phyloP scores from a whole-genome alignment of 495 filamentous ascomycete species.

The Cercophora scortea region DNA sequence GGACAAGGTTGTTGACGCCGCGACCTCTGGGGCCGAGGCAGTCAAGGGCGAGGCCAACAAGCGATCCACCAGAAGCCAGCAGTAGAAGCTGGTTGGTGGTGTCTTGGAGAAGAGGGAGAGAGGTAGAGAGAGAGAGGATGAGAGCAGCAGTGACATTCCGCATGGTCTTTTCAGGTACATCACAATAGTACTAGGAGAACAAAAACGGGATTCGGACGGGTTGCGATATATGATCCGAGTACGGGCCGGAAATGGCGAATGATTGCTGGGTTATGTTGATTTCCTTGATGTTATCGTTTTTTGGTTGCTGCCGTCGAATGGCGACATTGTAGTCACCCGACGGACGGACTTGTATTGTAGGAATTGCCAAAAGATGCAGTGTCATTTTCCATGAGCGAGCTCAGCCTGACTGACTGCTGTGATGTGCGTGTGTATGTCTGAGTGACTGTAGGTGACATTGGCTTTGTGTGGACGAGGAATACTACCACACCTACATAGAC shows the following conservation, averaged over 20 bases:
- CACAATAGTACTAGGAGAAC: conserved; percentile 8
- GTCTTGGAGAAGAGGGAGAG: not conserved
- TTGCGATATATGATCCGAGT: conserved; percentile 1
- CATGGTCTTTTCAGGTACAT: not conserved
- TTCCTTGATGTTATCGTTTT: conserved; percentile 1
- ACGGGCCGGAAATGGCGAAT: conserved; percentile 1
- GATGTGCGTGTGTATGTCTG: too few species aligned
- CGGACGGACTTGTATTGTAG: too few species aligned
- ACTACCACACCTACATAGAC: too few species aligned
- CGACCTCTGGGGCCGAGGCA: conserved; percentile 56
- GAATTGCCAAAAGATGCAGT: too few species aligned
- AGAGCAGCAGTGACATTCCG: conserved; percentile 1
- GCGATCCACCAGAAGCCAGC: conserved; percentile 41
- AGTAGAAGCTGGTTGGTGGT: conserved; percentile 14
- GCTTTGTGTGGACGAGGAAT: too few species aligned
- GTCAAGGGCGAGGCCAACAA: conserved; percentile 55
- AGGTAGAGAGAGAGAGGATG: not conserved
- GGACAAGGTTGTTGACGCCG: conserved; percentile 71
- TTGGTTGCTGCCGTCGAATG: conserved; percentile 4
- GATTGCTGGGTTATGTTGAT: not conserved
- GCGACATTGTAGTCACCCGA: too few species aligned
- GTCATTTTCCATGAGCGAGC: too few species aligned
- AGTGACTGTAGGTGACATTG: too few species aligned
- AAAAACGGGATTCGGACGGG: conserved; percentile 4
- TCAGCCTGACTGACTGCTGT: too few species aligned